phyloP scores from a whole-genome alignment of 2,329 filamentous ascomycete genomes.

The Fusarium penzigii region DNA sequence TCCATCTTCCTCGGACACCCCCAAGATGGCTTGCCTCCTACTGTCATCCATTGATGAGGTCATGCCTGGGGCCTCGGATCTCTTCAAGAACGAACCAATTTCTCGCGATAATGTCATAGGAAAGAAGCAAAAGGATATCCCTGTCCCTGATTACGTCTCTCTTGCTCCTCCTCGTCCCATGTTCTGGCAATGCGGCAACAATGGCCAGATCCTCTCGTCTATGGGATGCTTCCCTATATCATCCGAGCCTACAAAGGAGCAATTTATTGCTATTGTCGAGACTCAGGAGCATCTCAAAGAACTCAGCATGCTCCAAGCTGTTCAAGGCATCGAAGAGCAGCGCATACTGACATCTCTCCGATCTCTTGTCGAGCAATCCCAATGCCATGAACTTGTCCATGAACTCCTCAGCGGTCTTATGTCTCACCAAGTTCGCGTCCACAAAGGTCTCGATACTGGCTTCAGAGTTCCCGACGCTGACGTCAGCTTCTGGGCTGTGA shows the following conservation, averaged over 20 bases:
- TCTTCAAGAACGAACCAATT: neutral
- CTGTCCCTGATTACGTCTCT: conserved; percentile 8
- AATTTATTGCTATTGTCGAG: conserved; percentile 14
- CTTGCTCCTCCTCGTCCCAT: conserved; percentile 4
- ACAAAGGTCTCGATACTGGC: conserved; percentile 16
- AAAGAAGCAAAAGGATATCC: neutral
- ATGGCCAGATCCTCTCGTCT: conserved; percentile 3
- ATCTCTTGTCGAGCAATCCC: neutral
- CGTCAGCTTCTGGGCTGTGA: conserved; percentile 15
- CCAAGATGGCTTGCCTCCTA: neutral
- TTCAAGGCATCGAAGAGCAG: conserved; percentile 16
- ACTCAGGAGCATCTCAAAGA: conserved; percentile 12
- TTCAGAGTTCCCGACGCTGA: conserved; percentile 11
- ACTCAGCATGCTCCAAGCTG: conserved; percentile 13
- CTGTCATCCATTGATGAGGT: neutral
- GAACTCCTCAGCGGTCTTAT: conserved; percentile 4
- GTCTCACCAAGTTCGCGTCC: conserved; percentile 8
- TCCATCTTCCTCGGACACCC: conserved; percentile 1
- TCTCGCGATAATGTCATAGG: neutral
- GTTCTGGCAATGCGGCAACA: conserved; percentile 15
- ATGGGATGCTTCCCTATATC: conserved; percentile 17
- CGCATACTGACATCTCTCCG: conserved; percentile 6
- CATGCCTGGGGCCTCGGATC: conserved; percentile 7
- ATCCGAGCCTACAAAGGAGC: conserved; percentile 9
- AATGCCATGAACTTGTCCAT: conserved; percentile 1